These are phyloP conservation scores for Dioszegia aurantiaca DNA, from an alignment of 768 basidiomycete genomes.

Conservation along the genomic window DNA sequence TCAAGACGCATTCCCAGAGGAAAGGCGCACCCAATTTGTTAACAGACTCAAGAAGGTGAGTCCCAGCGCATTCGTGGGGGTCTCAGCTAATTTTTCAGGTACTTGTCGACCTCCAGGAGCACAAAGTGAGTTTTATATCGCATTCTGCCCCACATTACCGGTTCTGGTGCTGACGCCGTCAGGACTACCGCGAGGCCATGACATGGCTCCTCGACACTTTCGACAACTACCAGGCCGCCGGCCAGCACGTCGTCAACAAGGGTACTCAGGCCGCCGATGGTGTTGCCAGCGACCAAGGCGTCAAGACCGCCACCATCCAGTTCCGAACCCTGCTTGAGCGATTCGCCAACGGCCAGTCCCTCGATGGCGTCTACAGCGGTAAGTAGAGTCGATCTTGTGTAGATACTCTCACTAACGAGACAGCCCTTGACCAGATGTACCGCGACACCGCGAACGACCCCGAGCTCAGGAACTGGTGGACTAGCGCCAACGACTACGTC, in stretches of 20 bases:
- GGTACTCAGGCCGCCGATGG: slow-evolving; percentile 49
- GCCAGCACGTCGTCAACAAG: slow-evolving; percentile 54
- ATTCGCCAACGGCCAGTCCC: slow-evolving; percentile 72
- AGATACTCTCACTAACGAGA: slow-evolving; percentile 20
- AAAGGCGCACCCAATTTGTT: slow-evolving; percentile 87
- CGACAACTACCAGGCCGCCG: slow-evolving; percentile 57
- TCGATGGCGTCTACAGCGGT: slow-evolving; percentile 61
- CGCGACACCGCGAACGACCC: slow-evolving; percentile 72
- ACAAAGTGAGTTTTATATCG: slow-evolving; percentile 56
- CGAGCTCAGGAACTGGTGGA: slow-evolving; percentile 73
- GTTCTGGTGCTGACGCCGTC: no score
- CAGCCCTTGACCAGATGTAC: slow-evolving; percentile 69
- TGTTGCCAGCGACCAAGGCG: slow-evolving; percentile 58
- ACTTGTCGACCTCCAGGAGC: slow-evolving; percentile 86
- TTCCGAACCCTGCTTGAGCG: slow-evolving; percentile 82
- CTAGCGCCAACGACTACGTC: slow-evolving; percentile 61
- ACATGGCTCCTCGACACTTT: slow-evolving; percentile 55
- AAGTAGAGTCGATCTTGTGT: no score
- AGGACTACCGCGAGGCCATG: slow-evolving; percentile 74
- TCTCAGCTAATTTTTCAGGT: slow-evolving; percentile 23
- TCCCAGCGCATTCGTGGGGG: background rate
- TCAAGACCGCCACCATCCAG: slow-evolving; percentile 61
- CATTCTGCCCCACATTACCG: no score
- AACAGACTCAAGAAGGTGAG: slow-evolving; percentile 84
- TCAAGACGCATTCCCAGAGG: slow-evolving; percentile 81